Conservation (phyloP, 768 basidiomycete genomes). For the Phylloporus sp. region DNA sequence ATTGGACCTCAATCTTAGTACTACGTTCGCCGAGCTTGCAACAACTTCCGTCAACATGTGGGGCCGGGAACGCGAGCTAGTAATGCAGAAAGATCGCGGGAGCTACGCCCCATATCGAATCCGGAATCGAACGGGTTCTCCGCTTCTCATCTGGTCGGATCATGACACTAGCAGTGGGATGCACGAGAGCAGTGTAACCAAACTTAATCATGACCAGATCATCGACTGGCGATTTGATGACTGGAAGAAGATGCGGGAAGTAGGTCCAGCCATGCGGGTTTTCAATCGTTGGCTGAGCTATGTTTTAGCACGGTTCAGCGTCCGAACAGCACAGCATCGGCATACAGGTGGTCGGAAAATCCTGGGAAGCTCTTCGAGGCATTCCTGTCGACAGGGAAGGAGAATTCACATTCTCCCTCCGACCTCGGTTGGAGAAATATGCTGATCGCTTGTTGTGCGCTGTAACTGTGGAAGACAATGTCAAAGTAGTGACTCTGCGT, state of each 20-base stretch:
- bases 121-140: slow-evolving; percentile 84
- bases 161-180: slow-evolving; percentile 47
- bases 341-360: slow-evolving; percentile 75
- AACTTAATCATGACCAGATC: slow-evolving; percentile 67
- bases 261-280: slow-evolving; percentile 28
- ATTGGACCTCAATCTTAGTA: slow-evolving; percentile 86
- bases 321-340: slow-evolving; percentile 82
- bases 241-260: slow-evolving; percentile 91
- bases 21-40: slow-evolving; percentile 83
- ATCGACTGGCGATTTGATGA: slow-evolving; percentile 98
- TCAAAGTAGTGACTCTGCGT: slow-evolving; percentile 90
- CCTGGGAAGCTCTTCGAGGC: slow-evolving; percentile 84
- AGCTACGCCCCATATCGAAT: slow-evolving; percentile 92
- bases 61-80: slow-evolving; percentile 66
- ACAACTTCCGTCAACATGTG: slow-evolving; percentile 68
- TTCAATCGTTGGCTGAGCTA: neutral
- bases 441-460: slow-evolving; percentile 83
- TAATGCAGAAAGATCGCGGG: slow-evolving; percentile 74
- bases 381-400: slow-evolving; percentile 94
- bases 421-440: slow-evolving; percentile 70
- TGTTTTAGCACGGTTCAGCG: slow-evolving; percentile 36
- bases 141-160: slow-evolving; percentile 84
- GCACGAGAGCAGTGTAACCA: slow-evolving; percentile 48
- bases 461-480: slow-evolving; percentile 83
- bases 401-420: slow-evolving; percentile 81